A percentile compares a stretch with the other conserved stretches of the same genome.
phyloP scores from a whole-genome alignment of 805 yeast genomes.

The Cyberlindnera nakhonratchasimensis region DNA sequence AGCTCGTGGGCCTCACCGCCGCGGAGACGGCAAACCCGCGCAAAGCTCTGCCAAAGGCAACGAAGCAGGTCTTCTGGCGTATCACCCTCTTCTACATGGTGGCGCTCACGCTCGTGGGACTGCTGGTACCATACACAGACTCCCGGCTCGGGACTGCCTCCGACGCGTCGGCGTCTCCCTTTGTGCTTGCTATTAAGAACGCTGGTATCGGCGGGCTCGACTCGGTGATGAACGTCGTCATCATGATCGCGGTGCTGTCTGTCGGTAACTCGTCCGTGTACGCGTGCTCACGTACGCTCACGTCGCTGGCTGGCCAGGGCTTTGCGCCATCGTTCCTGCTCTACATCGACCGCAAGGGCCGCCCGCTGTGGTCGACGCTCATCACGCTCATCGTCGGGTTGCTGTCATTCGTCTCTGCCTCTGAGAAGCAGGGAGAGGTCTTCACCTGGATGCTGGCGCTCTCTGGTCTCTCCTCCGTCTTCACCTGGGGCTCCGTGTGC shows the following conservation, averaged over 20 bases:
- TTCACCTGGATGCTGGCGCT: slow-evolving; percentile 74
- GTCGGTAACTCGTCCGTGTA: slow-evolving; percentile 49
- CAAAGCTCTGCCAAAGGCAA: slow-evolving; percentile 55
- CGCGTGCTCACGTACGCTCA: slow-evolving; percentile 51
- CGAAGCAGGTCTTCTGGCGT: slow-evolving; percentile 46
- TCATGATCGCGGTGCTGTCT: slow-evolving; percentile 54
- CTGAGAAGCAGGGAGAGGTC: slow-evolving; percentile 50
- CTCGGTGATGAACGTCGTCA: slow-evolving; percentile 58
- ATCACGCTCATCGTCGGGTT: slow-evolving; percentile 47
- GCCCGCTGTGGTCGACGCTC: slow-evolving; percentile 54
- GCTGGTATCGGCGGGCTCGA: slow-evolving; percentile 56
- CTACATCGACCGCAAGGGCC: slow-evolving; percentile 46
- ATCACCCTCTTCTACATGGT: slow-evolving; percentile 56
- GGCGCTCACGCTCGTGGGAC: slow-evolving; percentile 54
- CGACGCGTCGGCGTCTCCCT: slow-evolving; percentile 64
- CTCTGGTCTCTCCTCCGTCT: slow-evolving; percentile 69
- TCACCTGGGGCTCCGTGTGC: slow-evolving; percentile 77
- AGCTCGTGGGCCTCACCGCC: slow-evolving; percentile 50
- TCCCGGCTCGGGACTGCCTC: slow-evolving; percentile 50
- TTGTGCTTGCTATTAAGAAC: slow-evolving; percentile 58
- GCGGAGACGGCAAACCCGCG: slow-evolving; percentile 58
- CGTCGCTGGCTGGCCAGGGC: slow-evolving; percentile 48
- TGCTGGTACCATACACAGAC: slow-evolving; percentile 54
- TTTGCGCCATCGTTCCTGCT: slow-evolving; percentile 45
- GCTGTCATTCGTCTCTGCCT: slow-evolving; percentile 60